Percentiles rank a stretch among this genome's conserved stretches.
phyloP scores from a whole-genome alignment of 2,329 filamentous ascomycete species.

The Penicillium sp. region DNA sequence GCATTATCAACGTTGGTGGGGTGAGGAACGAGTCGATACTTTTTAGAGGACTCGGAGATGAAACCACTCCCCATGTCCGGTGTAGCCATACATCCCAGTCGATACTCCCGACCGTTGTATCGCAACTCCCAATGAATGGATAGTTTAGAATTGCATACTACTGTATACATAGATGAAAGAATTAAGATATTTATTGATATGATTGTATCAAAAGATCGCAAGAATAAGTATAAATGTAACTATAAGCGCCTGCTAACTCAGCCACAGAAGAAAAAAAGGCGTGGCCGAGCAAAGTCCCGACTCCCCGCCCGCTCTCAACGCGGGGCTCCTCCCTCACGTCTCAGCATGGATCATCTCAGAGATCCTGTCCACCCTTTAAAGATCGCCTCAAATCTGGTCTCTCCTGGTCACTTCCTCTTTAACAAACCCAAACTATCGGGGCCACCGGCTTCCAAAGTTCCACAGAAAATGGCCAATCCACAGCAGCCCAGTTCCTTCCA shows the following conservation, averaged over 20 bases:
- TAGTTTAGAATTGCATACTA: constrained; percentile 9
- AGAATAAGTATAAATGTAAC: background rate
- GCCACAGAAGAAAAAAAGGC: constrained; percentile 8
- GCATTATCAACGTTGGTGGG: constrained; percentile 70
- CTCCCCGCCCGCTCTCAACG: constrained; percentile 18
- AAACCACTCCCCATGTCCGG: constrained; percentile 35
- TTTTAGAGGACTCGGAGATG: constrained; percentile 32
- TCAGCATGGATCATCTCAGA: constrained; percentile 26
- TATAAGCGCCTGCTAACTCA: constrained; percentile 13
- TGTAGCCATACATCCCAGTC: constrained; percentile 43
- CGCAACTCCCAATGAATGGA: constrained; percentile 25
- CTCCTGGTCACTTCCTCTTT: constrained; percentile 39
- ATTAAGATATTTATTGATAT: background rate
- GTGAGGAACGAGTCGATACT: constrained; percentile 46
- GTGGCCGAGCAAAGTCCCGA: background rate
- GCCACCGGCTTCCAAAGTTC: constrained; percentile 14
- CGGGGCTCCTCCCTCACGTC: constrained; percentile 25
- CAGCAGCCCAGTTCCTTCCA: constrained; percentile 95
- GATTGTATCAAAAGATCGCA: too few species aligned
- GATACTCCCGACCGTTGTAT: constrained; percentile 41
- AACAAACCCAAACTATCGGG: constrained; percentile 21
- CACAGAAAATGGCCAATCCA: constrained; percentile 74
- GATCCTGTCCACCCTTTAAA: constrained; percentile 29
- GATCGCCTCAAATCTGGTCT: constrained; percentile 34
- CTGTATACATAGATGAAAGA: background rate